Percentiles rank a stretch among this genome's conserved stretches.
Evolutionary conservation across 768 basidiomycete species (phyloP).

Genomic region (Leccinum obscurum): DNA sequence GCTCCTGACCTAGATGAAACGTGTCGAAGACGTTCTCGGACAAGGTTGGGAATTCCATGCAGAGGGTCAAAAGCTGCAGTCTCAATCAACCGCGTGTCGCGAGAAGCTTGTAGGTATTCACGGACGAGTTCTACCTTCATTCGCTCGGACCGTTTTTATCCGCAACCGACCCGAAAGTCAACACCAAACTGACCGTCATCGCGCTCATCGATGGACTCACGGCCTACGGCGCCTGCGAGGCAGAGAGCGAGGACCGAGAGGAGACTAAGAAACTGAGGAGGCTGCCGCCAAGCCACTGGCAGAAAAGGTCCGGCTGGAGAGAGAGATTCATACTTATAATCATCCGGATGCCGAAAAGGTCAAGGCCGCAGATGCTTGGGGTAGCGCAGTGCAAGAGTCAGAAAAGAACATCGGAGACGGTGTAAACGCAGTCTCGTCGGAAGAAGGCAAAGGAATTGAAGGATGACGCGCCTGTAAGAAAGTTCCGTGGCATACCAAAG

Average conservation of each 20-base stretch:
- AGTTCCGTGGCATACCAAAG: constrained; percentile 94
- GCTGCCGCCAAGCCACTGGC: too few species aligned
- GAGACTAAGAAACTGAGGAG: constrained; percentile 24
- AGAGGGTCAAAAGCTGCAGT: too few species aligned
- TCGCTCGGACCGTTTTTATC: constrained; percentile 93
- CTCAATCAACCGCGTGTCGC: too few species aligned
- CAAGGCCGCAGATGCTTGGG: constrained; percentile 30
- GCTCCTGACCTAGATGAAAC: too few species aligned
- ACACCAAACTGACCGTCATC: constrained; percentile 99
- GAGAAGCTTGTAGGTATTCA: too few species aligned
- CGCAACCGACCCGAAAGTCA: constrained; percentile 96
- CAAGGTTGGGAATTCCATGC: too few species aligned
- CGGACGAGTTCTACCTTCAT: constrained; percentile 94
- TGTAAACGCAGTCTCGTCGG: constrained; percentile 22
- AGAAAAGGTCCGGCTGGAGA: constrained; percentile 79
- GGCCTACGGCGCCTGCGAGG: constrained; percentile 94
- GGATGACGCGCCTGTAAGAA: constrained; percentile 58
- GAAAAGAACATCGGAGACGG: constrained; percentile 12
- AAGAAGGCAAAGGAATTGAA: constrained; percentile 36
- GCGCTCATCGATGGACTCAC: constrained; percentile 95
- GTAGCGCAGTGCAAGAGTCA: constrained; percentile 20
- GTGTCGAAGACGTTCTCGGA: too few species aligned
- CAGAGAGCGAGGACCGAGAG: constrained; percentile 94
- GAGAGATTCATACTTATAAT: constrained; percentile 54
- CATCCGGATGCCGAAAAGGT: constrained; percentile 23